These are phyloP conservation scores for Fomitopsis pinicola DNA, from an alignment of 1,284 basidiomycete genomes.

Conservation along the genomic window DNA sequence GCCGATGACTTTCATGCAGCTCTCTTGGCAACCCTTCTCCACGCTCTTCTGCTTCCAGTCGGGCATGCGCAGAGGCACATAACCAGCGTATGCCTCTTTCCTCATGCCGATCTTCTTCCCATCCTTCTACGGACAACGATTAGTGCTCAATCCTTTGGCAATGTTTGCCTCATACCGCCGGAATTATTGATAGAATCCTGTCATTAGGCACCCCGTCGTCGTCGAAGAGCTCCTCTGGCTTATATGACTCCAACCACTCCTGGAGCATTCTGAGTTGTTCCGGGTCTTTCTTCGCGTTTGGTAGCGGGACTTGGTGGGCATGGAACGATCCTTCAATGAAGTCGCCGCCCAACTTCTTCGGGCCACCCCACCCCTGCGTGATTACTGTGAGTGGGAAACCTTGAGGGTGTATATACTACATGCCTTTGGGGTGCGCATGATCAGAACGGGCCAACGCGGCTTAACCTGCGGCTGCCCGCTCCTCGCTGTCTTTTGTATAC, in stretches of 20 bases:
- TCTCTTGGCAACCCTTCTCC: slow-evolving; percentile 52
- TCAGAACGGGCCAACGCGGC: slow-evolving; percentile 83
- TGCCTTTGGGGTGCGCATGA: slow-evolving; percentile 78
- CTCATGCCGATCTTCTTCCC: slow-evolving; percentile 61
- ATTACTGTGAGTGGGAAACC: not conserved
- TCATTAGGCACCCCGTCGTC: slow-evolving; percentile 44
- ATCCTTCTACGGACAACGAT: slow-evolving; percentile 10
- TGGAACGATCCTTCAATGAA: slow-evolving; percentile 76
- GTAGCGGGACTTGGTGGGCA: slow-evolving; percentile 80
- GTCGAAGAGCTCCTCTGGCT: slow-evolving; percentile 58
- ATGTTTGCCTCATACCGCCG: slow-evolving; percentile 28
- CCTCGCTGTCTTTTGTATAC: slow-evolving; percentile 78
- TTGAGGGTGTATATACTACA: not conserved
- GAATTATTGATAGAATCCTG: slow-evolving; percentile 55
- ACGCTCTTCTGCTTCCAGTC: slow-evolving; percentile 59
- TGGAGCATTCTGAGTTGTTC: slow-evolving; percentile 63
- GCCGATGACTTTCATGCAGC: slow-evolving; percentile 79
- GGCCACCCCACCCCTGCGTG: slow-evolving; percentile 59
- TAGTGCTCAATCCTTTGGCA: not conserved
- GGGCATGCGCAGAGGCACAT: slow-evolving; percentile 58
- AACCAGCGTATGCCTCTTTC: slow-evolving; percentile 64
- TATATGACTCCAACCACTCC: slow-evolving; percentile 69
- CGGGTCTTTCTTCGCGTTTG: slow-evolving; percentile 57
- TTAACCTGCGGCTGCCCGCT: slow-evolving; percentile 72
- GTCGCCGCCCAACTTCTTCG: slow-evolving; percentile 60